phyloP scores from a whole-genome alignment of 257 asterid species.

The Cordia subcordata region DNA sequence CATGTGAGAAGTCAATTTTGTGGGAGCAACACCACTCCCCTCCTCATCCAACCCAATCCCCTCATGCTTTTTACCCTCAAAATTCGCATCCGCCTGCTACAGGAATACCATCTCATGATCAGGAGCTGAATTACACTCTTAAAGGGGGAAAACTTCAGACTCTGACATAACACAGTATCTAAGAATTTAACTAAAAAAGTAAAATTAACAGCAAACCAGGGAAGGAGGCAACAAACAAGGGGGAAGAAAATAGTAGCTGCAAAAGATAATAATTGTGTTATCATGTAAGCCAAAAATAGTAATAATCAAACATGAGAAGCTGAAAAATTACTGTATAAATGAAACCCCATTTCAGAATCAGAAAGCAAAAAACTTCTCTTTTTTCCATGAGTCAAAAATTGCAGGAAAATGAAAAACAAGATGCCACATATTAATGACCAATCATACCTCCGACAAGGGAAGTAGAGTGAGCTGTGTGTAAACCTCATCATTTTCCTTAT shows the following conservation, averaged over 20 bases:
- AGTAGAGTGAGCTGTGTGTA: constrained; percentile 81
- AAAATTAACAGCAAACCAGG: no score
- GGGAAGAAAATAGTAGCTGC: no score
- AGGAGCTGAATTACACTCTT: no score
- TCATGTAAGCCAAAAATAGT: no score
- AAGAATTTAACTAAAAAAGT: not conserved
- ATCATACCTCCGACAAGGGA: constrained; percentile 73
- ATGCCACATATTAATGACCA: not conserved
- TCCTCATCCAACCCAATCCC: constrained; percentile 12
- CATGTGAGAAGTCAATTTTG: constrained; percentile 86
- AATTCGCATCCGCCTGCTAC: constrained; percentile 42
- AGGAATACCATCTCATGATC: not conserved
- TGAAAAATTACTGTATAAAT: no score
- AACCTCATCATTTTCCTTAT: constrained; percentile 97
- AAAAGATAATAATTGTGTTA: no score
- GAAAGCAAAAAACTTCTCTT: no score
- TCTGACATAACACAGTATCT: not conserved
- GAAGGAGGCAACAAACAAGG: no score
- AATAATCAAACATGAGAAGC: no score
- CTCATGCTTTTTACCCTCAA: constrained; percentile 59
- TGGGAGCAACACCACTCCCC: constrained; percentile 41
- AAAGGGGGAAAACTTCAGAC: not conserved
- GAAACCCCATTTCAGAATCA: no score
- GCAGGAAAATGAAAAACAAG: no score
- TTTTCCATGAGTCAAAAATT: no score